Evolutionary conservation across 768 basidiomycete genomes (phyloP), one percentile per base, ranked within the genome.

Genomic region (Megacollybia marginata): DNA sequence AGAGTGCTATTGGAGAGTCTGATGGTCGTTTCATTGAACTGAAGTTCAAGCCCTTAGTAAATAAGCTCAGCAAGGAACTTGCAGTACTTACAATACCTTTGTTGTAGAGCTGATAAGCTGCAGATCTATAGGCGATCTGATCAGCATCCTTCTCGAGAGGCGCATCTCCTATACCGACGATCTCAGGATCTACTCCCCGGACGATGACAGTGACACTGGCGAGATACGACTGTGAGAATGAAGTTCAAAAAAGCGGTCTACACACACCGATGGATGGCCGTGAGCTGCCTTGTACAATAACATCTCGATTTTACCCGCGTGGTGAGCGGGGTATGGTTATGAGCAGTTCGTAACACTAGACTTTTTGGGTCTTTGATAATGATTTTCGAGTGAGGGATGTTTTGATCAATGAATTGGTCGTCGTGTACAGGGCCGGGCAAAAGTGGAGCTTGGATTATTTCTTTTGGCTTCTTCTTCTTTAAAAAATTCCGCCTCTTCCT

Each of bases 91-190:
- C 91, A 44, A 89, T 58, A 20, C 81, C 82, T 18, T 71, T 60
- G n/a, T 66, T 65, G 40, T 83, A 74, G n/a, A 94, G 61, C 58
- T 93, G 88, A 59, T 85, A 78, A 33, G 87, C 64, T 7, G 82
- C 85, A 42, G 83, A 83, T 20, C 92, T 66, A 1, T 85, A 83
- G 7, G 90, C 88, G n/a, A 92, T 69, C 61, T 76, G 75, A 55
- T 85, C 79, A 0, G 92, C 83, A 18, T 83, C 74, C 55, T 82
- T 83, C 62, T 74, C 81, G 12, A 65, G 69, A 3, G 62, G 10
- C 43, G 72, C 67, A 64, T 90, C 85, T 8, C 88, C 90, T 2
- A 83, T 63, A 9, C 79, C 89, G 48, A 75, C 57, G 33, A 89
- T 61, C 11, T 64, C 64, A 4, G 69, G 61, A 5, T 71, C 68